Evolutionary conservation across 2,329 filamentous ascomycete species (phyloP), one percentile per base, ranked within the genome.

Genomic region (Diaporthe caulivora): DNA sequence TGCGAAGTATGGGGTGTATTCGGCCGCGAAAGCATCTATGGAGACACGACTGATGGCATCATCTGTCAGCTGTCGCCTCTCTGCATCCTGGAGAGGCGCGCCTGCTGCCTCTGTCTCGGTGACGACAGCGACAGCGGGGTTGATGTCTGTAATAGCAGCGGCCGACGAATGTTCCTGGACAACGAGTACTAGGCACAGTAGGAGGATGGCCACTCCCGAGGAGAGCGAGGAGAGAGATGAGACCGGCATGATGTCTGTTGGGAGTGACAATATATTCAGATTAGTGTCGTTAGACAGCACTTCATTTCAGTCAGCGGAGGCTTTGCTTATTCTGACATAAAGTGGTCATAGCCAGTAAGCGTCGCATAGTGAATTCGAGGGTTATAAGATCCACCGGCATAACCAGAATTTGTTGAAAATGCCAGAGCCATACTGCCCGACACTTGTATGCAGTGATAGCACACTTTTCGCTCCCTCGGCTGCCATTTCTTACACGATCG

Each of bases 31-130:
- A n/a, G 24, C 42, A 5, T 67, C 24, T 17, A 42, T 65, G 7
- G 49, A 26, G 3, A 72, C 42, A 13, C 40, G 58, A 47, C 29
- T 44, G 5, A 62, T 24, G 37, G 67, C 70, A 5, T 62, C 34
- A 24, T 72, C 58, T 7, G 70, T 72, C 26, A 72, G 47, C 55
- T 70, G 67, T 4, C 29, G 21, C 31, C 53, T 53, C 26, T 71
- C 54, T 57, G 34, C 54, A 3, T 31, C 18, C 40, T 47, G 58
- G 24, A 62, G 58, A 18, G 58, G 58, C 24, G 58, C 58, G 58
- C 58, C 58, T 29, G 58, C 58, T 62, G 26, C 40, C 40, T 62
- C 40, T 7, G 24, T 62, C 29, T 18, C 55, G 11, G 40, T 21
- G 8, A 70, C 7, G 7, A 62, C 2, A 24, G 40, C 18, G 26